Evolutionary conservation across 495 filamentous ascomycete species (phyloP), one percentile per base, ranked within the genome.

Genomic region (Hamigera avellanea): DNA sequence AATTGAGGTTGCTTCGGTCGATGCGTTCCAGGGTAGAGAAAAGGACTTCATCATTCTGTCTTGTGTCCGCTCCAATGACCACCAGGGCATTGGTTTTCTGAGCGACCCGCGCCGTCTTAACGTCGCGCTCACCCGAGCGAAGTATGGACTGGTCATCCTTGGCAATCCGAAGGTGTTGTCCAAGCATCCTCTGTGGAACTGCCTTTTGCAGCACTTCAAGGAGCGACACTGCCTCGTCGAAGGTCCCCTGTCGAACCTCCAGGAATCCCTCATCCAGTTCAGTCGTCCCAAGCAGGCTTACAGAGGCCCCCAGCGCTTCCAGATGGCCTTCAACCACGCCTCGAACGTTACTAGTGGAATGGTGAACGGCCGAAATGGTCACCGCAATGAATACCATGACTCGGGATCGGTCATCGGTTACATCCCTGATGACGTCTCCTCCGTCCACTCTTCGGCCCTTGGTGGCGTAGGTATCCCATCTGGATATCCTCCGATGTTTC

Each of bases 31-130:
- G 57, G 91, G 91, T 14, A 82, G 91, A 61, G 91, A 99, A 63
- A 99, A 99, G 65, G 91, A 99, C 49, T 99, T 93, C 53, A 96
- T 99, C 44, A 88, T 99, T 18, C 70, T 96, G 9, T 99, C 91
- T 37, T 99, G 91, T 57, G 91, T 99, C 32, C 86, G 91, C 52
- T 95, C 89, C 45, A 99, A 99, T 48, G 93, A 96, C 47, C 93
- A 99, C 53, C 91, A 99, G 62, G 91, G 91, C 43, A 96, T 99
- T 51, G 91, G 91, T 59, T 99, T 99, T 72, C 72, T 99, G 66
- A 95, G 89, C 43, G 91, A 99, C 48, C 91, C 91, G 29, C 86
- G 91, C 45, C 93, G 91, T 69, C 78, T 99, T 47, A 99, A 99
- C 53, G 91, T 99, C n/a, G 91, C 91, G 12, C 75, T 99, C 35